Conservation (phyloP, 257 asterid species). For the Vinca minor region DNA sequence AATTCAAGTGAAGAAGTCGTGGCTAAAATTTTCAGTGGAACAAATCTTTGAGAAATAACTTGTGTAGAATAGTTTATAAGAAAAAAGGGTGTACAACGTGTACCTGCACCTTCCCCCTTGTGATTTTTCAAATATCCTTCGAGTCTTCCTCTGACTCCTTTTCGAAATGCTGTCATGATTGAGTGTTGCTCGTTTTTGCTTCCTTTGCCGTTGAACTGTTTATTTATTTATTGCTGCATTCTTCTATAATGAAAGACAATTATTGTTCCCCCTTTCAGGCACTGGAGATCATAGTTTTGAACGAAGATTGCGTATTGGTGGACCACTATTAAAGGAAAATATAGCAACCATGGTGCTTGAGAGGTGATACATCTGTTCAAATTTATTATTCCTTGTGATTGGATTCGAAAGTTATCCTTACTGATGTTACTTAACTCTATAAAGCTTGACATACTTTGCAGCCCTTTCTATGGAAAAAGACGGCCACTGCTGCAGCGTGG, state of each 20-base stretch:
- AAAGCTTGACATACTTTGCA: conserved; percentile 26
- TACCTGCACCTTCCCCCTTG: neutral
- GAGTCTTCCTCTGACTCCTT: neutral
- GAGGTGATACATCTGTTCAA: conserved; percentile 39
- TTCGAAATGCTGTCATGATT: neutral
- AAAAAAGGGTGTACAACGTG: neutral
- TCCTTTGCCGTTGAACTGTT: neutral
- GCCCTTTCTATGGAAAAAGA: conserved; percentile 95
- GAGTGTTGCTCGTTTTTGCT: neutral
- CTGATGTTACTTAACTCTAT: conserved; percentile 13
- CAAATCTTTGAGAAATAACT: neutral
- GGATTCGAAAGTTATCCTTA: neutral
- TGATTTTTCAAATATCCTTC: neutral
- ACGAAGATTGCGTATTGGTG: conserved; percentile 92
- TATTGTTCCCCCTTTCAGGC: conserved; percentile 38
- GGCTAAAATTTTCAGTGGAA: neutral
- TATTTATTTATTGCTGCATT: neutral
- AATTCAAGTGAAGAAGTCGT: neutral
- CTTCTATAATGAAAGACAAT: conserved; percentile 1
- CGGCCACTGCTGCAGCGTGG: conserved; percentile 85
- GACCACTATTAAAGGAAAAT: conserved; percentile 82
- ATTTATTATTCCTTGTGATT: neutral
- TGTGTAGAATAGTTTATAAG: neutral
- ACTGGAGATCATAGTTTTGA: conserved; percentile 92
- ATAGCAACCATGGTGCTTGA: conserved; percentile 98